Evolutionary conservation across 805 yeast species (phyloP), one percentile per base, ranked within the genome.

Genomic region (Ascoidea asiatica): DNA sequence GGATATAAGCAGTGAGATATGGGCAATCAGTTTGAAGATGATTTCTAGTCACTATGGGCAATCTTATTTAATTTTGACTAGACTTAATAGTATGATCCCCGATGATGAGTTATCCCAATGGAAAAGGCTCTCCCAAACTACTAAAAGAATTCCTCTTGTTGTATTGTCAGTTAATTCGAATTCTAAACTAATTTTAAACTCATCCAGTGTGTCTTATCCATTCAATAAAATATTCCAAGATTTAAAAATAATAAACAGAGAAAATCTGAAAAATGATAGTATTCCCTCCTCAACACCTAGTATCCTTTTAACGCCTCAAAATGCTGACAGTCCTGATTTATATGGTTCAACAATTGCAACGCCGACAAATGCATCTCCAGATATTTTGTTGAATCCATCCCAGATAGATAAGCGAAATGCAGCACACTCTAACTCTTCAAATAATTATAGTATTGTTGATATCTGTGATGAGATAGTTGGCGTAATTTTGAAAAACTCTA

Each of bases 21-120:
- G 89, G 81, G 64, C 65, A 4, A 69, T 70, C 11, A 80, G 88
- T 0, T 52, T 67, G 42, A 63, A 63, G 1, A 60, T 80, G 21
- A 63, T 70, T 0, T 48, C 57, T 6, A 59, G 50, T 4, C 64
- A 66, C 46, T 72, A 67, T 13, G 79, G 79, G 1, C 77, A 76
- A 58, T 70, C 72, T 36, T 81, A 76, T 51, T 64, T 83, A 51
- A 78, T 83, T 1, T 61, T 84, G 41, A 80, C 92, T 0, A 67
- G 94, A 51, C 59, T 82, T 43, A 79, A 79, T 53, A 82, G 84
- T 48, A 74, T 81, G 44, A 73, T 84, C 37, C 87, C 89, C 0
- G 94, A 84, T 59, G 92, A 84, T 58, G 94, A 84, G 56, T 62
- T 84, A 42, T 69, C 81, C 43, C 85, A 81, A 55, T 81, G 92